A percentile compares a stretch with the other conserved stretches of the same genome.
phyloP scores from a whole-genome alignment of 1,139 yeast genomes.

The Geotrichum fermentans region DNA sequence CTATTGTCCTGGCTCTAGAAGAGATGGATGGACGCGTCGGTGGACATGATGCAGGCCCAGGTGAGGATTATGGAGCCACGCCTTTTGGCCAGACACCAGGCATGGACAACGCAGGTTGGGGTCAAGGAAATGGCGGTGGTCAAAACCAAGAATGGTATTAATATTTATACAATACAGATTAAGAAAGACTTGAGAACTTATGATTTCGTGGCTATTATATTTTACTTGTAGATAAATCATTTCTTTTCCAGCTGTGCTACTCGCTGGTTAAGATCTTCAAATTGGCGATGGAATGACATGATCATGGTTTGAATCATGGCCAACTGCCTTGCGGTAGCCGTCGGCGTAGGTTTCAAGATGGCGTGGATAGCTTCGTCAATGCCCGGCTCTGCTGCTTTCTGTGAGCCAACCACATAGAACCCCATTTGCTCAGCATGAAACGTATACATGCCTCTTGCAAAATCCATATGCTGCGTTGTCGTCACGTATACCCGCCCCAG shows the following conservation, averaged over 20 bases:
- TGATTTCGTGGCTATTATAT: not conserved
- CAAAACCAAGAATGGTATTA: slow-evolving; percentile 11
- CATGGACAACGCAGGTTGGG: slow-evolving; percentile 5
- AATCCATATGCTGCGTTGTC: slow-evolving; percentile 17
- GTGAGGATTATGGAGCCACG: slow-evolving; percentile 14
- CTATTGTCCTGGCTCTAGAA: slow-evolving; percentile 76
- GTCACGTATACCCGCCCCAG: slow-evolving; percentile 17
- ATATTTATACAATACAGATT: slow-evolving; percentile 1
- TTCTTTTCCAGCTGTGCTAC: slow-evolving; percentile 1
- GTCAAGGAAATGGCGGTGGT: slow-evolving; percentile 13
- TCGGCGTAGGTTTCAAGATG: slow-evolving; percentile 16
- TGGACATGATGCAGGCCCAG: slow-evolving; percentile 8
- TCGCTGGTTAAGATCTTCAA: slow-evolving; percentile 2
- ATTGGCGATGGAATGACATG: slow-evolving; percentile 7
- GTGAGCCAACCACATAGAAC: slow-evolving; percentile 11
- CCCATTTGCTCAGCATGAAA: slow-evolving; percentile 12
- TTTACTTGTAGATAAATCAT: not conserved
- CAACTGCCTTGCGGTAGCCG: slow-evolving; percentile 7
- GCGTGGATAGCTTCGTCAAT: slow-evolving; percentile 8
- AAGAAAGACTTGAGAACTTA: not conserved
- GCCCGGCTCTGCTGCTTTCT: not conserved
- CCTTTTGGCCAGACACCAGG: slow-evolving; percentile 19
- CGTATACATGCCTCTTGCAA: slow-evolving; percentile 15
- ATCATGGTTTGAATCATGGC: slow-evolving; percentile 18
- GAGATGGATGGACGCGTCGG: slow-evolving; percentile 30